Evolutionary conservation across 2,329 filamentous ascomycete species (phyloP), one percentile per base, ranked within the genome.

Genomic region (Exutisphaerella laricina): DNA sequence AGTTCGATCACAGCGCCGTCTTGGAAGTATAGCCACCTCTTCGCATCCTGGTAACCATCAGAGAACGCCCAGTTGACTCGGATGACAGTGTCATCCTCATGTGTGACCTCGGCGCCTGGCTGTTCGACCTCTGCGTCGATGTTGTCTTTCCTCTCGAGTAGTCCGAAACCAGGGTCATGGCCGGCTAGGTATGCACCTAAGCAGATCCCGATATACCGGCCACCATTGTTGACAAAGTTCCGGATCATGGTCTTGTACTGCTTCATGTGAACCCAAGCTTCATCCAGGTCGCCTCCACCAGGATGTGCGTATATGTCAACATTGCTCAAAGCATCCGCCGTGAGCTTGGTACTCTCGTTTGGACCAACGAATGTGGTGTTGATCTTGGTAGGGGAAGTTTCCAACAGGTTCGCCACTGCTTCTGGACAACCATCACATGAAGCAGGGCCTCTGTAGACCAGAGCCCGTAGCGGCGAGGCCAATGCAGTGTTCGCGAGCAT

Each of bases 21-120:
- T 32, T 55, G 53, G 31, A 56, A 56, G 30, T 52, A 56, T 36
- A 52, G 29, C 53, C 53, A 56, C 9, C 49, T 39, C 17, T 47
- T 46, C 13, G 41, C 38, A 12, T 39, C 45, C 4, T 43, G 50
- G 13, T 40, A 26, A 12, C 51, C 49, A 4, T 18, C 36, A 13
- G 45, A 41, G 29, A 48, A 55, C 3, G 35, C 49, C 53, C 50
- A 55, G 21, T 55, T 51, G 7, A 55, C 45, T 42, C 54, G 50
- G 10, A 55, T 54, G 17, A 55, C 29, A 4, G 53, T 49, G 20
- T 55, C 53, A 14, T 45, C 33, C 2, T 45, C 45, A 25, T 48
- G 38, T 1, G 30, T 38, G 3, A 55, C 46, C 35, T 54, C 48
- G 10, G 53, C 25, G 9, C 37, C 45, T 7, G 36, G 32, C 13